Conservation (phyloP, 2,329 filamentous ascomycete genomes). For the Parasarocladium wereldwijsianum region DNA sequence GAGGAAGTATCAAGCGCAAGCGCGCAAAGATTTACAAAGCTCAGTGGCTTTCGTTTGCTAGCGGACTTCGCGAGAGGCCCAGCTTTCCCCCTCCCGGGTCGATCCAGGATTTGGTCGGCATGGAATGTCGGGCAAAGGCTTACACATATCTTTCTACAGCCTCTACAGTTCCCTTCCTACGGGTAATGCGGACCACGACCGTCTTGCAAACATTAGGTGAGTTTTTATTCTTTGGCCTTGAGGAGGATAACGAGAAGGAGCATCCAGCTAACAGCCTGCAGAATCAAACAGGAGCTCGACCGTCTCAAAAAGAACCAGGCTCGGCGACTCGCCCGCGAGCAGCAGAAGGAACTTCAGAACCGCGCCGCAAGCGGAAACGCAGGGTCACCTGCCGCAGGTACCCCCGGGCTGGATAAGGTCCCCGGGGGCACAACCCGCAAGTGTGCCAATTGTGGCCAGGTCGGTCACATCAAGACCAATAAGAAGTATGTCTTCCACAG, state of each 20-base stretch:
- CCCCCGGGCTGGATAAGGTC: conserved; percentile 32
- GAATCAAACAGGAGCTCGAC: conserved; percentile 50
- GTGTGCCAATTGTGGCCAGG: conserved; percentile 93
- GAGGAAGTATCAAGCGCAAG: neutral
- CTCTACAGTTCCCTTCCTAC: conserved; percentile 34
- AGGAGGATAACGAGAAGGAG: too few species aligned
- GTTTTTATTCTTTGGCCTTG: conserved; percentile 5
- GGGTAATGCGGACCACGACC: conserved; percentile 35
- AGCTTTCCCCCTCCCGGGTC: conserved; percentile 12
- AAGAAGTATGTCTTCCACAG: conserved; percentile 68
- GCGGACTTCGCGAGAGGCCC: neutral
- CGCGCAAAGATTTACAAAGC: neutral
- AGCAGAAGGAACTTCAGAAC: conserved; percentile 58
- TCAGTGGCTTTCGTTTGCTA: conserved; percentile 1
- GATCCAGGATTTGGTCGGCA: conserved; percentile 15
- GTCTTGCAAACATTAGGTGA: conserved; percentile 28
- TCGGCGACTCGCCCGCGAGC: conserved; percentile 76
- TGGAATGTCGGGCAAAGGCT: conserved; percentile 21
- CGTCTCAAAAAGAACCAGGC: conserved; percentile 87
- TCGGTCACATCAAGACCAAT: conserved; percentile 98
- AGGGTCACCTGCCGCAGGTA: conserved; percentile 29
- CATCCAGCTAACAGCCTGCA: conserved; percentile 9
- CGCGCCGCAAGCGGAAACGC: conserved; percentile 27
- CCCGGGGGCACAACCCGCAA: conserved; percentile 65
- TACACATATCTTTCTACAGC: conserved; percentile 25